Evolutionary conservation across 2,329 filamentous ascomycete species (phyloP).

Genomic region (Aspergillus pseudoviridinutans): DNA sequence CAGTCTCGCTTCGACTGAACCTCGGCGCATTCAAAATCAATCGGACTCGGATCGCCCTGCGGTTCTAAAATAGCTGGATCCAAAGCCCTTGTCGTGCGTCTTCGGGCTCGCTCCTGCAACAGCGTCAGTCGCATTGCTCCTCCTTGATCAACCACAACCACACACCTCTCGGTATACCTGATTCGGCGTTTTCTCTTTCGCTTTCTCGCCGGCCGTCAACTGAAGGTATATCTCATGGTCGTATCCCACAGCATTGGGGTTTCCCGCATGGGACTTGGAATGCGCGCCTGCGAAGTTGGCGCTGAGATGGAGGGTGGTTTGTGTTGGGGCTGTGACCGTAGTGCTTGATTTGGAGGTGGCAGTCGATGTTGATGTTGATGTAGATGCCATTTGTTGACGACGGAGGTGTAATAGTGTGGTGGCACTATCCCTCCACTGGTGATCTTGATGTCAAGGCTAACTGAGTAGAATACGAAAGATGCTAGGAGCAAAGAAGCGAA

Average conservation of each 20-base stretch:
- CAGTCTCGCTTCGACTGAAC: conserved; percentile 13
- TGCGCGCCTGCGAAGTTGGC: conserved; percentile 19
- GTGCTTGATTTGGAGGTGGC: not conserved
- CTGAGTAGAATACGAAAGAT: not conserved
- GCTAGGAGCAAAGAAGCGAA: not conserved
- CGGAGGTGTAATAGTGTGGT: not conserved
- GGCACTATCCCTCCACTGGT: not conserved
- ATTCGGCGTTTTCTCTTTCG: conserved; percentile 24
- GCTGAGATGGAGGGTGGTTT: conserved; percentile 51
- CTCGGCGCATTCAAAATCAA: conserved; percentile 27
- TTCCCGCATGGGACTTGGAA: conserved; percentile 3
- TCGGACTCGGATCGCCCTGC: conserved; percentile 20
- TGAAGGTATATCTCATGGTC: conserved; percentile 31
- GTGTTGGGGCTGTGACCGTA: conserved; percentile 42
- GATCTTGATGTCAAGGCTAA: not conserved
- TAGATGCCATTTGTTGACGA: not conserved
- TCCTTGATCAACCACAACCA: not conserved
- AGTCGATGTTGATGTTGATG: not conserved
- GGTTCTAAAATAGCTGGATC: conserved; percentile 27
- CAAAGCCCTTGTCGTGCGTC: conserved; percentile 18
- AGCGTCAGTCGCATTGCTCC: not conserved
- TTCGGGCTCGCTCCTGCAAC: conserved; percentile 23
- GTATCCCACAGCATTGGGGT: conserved; percentile 21
- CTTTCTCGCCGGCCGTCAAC: conserved; percentile 18
- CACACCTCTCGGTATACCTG: conserved; percentile 29